These are phyloP conservation scores for Nothophaeocryptopus gaeumannii DNA, from an alignment of 2,329 filamentous ascomycete species.

Conservation along the genomic window DNA sequence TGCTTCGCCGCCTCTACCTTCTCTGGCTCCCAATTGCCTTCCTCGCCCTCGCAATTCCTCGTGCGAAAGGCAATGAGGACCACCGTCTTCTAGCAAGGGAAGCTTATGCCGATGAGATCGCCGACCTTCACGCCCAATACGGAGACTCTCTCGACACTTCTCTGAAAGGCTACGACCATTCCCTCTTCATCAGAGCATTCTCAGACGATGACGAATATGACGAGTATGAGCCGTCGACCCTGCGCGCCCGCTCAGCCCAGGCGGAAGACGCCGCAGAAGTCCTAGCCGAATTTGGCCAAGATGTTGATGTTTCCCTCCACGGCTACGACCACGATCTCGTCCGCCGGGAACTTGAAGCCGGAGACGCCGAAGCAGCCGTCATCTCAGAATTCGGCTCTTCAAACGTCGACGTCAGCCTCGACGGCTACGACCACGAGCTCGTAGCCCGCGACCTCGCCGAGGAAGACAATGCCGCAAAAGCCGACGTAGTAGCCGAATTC, in stretches of 20 bases:
- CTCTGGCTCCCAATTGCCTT: slow-evolving; percentile 16
- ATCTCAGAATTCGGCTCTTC: slow-evolving; percentile 4
- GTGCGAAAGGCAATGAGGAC: neutral
- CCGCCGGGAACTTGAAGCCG: neutral
- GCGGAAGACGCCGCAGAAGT: slow-evolving; percentile 1
- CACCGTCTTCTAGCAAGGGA: slow-evolving; percentile 3
- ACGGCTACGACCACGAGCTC: slow-evolving; percentile 9
- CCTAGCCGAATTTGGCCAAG: slow-evolving; percentile 5
- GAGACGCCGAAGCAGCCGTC: neutral
- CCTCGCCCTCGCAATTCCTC: slow-evolving; percentile 3
- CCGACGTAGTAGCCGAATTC: neutral
- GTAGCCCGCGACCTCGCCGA: slow-evolving; percentile 1
- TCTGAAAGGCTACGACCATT: slow-evolving; percentile 13
- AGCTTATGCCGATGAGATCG: slow-evolving; percentile 6
- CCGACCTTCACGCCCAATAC: slow-evolving; percentile 3
- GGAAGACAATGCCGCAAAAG: neutral
- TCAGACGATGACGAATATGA: neutral
- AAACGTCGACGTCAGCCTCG: slow-evolving; percentile 6
- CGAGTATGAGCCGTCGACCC: neutral
- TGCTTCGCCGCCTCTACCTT: slow-evolving; percentile 9
- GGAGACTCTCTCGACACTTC: slow-evolving; percentile 7
- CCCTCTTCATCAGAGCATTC: neutral
- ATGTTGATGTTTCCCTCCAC: slow-evolving; percentile 9
- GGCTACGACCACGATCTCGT: slow-evolving; percentile 5
- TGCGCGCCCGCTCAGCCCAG: neutral